A percentile compares a stretch with the other conserved stretches of the same genome.
Conservation (phyloP, 2,329 filamentous ascomycete genomes). For the Hymenoscyphus fraxineus region DNA sequence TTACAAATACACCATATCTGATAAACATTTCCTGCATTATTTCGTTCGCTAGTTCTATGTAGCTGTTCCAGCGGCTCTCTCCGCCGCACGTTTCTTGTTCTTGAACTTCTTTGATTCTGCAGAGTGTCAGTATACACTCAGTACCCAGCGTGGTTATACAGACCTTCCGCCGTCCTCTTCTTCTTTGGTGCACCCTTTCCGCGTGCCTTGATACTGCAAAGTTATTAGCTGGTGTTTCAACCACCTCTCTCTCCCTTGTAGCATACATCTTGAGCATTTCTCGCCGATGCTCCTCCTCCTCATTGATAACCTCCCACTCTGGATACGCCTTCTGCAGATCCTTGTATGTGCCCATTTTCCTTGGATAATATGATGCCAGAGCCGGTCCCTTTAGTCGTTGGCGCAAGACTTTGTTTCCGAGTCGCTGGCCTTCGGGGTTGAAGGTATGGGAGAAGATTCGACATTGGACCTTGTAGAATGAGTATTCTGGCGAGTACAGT, state of each 20-base stretch:
- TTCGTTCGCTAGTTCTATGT: conserved; percentile 30
- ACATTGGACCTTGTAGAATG: conserved; percentile 70
- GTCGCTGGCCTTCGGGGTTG: conserved; percentile 78
- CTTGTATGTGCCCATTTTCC: conserved; percentile 56
- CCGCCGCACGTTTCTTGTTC: conserved; percentile 39
- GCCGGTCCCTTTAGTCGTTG: conserved; percentile 82
- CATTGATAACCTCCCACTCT: conserved; percentile 52
- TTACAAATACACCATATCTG: conserved; percentile 27
- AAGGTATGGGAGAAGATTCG: conserved; percentile 85
- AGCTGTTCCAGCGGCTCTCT: neutral
- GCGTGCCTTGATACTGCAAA: conserved; percentile 64
- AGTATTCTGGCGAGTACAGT: neutral
- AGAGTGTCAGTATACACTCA: conserved; percentile 14
- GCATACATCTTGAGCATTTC: conserved; percentile 65
- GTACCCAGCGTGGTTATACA: conserved; percentile 12
- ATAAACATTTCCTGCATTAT: conserved; percentile 22
- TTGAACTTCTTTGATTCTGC: conserved; percentile 44
- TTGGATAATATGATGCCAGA: conserved; percentile 84
- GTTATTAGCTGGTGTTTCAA: conserved; percentile 21
- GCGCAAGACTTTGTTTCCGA: conserved; percentile 88
- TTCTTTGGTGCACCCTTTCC: conserved; percentile 90
- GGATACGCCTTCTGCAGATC: conserved; percentile 63
- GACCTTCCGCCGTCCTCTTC: conserved; percentile 60
- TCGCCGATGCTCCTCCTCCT: conserved; percentile 73
- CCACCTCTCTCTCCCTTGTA: neutral